Percentiles rank a stretch among this genome's conserved stretches.
Conservation (phyloP, 176 grass and related monocot genomes). For the Carex myosuroides region DNA sequence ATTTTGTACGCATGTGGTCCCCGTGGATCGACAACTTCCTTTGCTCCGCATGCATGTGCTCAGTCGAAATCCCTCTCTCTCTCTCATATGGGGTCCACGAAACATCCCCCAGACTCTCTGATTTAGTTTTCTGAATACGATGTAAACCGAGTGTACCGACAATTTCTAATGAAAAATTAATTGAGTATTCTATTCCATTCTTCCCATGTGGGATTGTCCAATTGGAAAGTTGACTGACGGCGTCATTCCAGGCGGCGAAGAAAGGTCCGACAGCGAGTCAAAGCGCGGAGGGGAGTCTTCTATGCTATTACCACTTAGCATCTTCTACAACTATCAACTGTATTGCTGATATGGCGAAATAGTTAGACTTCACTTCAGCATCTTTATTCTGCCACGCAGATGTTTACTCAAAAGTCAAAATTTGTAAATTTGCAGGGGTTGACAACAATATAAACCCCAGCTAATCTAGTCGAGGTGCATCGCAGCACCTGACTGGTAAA, state of each 20-base stretch:
- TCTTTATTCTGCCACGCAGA: not conserved
- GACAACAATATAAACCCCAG: not conserved
- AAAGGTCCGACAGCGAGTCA: slow-evolving; percentile 7
- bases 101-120: not conserved
- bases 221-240: slow-evolving; percentile 27
- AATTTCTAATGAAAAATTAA: not conserved
- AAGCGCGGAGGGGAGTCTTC: not conserved
- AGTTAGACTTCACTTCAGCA: too few species aligned
- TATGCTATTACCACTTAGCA: not conserved
- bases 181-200: not conserved
- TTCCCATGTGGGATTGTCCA: not conserved
- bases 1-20: not conserved
- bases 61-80: not conserved
- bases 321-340: not conserved
- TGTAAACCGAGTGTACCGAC: not conserved
- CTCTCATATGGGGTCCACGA: not conserved
- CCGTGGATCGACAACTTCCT: not conserved
- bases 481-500: not conserved
- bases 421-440: not conserved
- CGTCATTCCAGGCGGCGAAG: too few species aligned
- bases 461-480: not conserved
- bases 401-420: not conserved
- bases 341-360: not conserved
- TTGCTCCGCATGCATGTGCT: not conserved
- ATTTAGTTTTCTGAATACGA: not conserved